Evolutionary conservation across 2,329 filamentous ascomycete species (phyloP), one percentile per base, ranked within the genome.

Genomic region (Fusarium xyrophilum): DNA sequence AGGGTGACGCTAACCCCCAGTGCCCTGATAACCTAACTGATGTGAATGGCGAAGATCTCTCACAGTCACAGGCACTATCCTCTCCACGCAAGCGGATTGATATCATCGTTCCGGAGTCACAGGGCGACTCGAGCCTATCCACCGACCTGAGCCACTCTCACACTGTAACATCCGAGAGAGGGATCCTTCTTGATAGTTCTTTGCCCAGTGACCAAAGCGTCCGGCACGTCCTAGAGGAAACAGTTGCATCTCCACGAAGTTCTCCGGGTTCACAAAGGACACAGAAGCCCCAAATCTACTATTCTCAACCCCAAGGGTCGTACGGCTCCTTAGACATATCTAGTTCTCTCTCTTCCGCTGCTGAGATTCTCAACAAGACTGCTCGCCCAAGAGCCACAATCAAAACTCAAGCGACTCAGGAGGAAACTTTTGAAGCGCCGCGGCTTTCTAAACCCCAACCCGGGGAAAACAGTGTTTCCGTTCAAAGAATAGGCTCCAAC

Each of bases 61-160:
- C 51, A 19, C 42, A 36, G 25, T 30, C 32, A 23, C 35, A 25
- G 32, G 25, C 40, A 25, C 64, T 56, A 40, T 33, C 27, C 28
- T 39, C 57, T n/a, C 59, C 58, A 13, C 59, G 54, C 12, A 51
- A 33, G 27, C 42, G 56, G 21, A 58, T 56, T 42, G 56, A 51
- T 17, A 36, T 43, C 9, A 25, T 70, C 23, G 61, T 74, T 28
- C 71, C 72, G 7, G 71, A 74, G 42, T 74, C 73, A 12, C 71
- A 73, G 35, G 62, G 62, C 27, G 56, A 30, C 30, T 71, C 68
- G 9, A 55, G 58, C 12, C 48, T 43, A 21, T 67, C 68, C 15
- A 56, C 57, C 10, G 36, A 53, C 19, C 60, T 56, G 32, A 50
- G 67, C 21, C 68, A 60, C 21, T 30, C 55, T 42, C 63, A 32